phyloP scores from a whole-genome alignment of 805 yeast genomes.

The Cyberlindnera saturnus region DNA sequence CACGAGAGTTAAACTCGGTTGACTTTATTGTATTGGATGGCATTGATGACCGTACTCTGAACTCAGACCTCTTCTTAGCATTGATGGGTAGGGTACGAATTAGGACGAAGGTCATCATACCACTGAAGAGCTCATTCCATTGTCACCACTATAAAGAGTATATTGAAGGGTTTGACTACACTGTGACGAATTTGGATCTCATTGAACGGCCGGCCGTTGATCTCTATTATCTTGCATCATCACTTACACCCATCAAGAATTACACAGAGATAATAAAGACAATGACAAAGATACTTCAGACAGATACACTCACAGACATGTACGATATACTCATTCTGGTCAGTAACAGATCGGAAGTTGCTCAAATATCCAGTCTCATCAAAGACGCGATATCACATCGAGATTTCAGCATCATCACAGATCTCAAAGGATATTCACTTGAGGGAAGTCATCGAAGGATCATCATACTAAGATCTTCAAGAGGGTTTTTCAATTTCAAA shows the following conservation, averaged over 20 bases:
- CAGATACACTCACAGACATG: constrained; percentile 1
- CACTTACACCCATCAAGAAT: neutral
- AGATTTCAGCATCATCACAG: constrained; percentile 6
- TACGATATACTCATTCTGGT: constrained; percentile 8
- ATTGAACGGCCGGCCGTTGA: constrained; percentile 1
- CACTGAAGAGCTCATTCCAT: constrained; percentile 3
- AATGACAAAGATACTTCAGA: neutral
- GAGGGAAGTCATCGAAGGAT: constrained; percentile 4
- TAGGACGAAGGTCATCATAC: constrained; percentile 4
- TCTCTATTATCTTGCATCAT: constrained; percentile 1
- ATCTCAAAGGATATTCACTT: constrained; percentile 1
- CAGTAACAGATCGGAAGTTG: constrained; percentile 1
- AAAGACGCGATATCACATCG: neutral
- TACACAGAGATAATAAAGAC: constrained; percentile 2
- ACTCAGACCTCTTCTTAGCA: constrained; percentile 8
- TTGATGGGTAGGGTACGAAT: neutral
- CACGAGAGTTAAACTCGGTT: neutral
- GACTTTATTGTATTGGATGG: constrained; percentile 9
- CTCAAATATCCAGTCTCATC: neutral
- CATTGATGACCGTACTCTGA: constrained; percentile 6
- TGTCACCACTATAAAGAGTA: neutral
- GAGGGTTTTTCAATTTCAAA: neutral
- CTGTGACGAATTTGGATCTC: constrained; percentile 1
- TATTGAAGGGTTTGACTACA: neutral
- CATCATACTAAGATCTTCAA: neutral